Base-by-base conservation (phyloP, 2,329 filamentous ascomycete genomes). In the Ustilaginoidea virens region DNA sequence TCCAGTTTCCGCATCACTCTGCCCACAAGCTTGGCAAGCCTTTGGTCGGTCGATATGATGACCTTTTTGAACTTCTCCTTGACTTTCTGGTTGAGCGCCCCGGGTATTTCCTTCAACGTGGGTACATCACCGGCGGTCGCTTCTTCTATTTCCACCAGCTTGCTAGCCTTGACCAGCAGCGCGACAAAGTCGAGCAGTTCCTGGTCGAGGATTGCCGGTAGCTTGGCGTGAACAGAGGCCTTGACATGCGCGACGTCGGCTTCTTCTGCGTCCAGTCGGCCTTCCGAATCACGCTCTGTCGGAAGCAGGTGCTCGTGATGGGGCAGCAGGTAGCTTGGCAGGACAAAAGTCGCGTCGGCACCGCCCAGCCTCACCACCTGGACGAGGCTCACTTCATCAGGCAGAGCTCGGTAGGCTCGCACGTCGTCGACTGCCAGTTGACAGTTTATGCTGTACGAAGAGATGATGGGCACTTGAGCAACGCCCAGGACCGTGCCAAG, bases 41-140 rank as follows among this genome's bases (percentile, higher is more conserved):
- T 27, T 10, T 33, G 27, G n/a, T 33, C 39, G 19, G 40, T 35
- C 28, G 44, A 41, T 11, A 45, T 36, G 10, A 45, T 44, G 33
- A 41, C 27, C 23, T 42, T 37, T 19, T 43, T 36, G 23, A 48
- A 40, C 38, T 80, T 83, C 36, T 60, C 62, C 33, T 55, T 56
- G 36, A 77, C 51, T 32, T 85, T 61, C 34, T 47, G 51, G 14
- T 30, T 33, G 18, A 33, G 17, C 2, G 24, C 11, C 5, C 31
- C 27, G 5, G 31, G 23, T 6, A 33, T 15, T 11, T 33, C 31
- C 13, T 19, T 33, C n/a, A 33, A 14, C 31, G 20, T 33, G 5
- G 9, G 27, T 15, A 16, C 18, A 15, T 27, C 24, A 8, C 30
- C 19, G n/a, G 19, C 22, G 6, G 19, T n/a, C 9, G 20, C 21